Evolutionary conservation across 495 filamentous ascomycete genomes (phyloP), one percentile per base, ranked within the genome.

Genomic region (Talaromyces borbonicus): DNA sequence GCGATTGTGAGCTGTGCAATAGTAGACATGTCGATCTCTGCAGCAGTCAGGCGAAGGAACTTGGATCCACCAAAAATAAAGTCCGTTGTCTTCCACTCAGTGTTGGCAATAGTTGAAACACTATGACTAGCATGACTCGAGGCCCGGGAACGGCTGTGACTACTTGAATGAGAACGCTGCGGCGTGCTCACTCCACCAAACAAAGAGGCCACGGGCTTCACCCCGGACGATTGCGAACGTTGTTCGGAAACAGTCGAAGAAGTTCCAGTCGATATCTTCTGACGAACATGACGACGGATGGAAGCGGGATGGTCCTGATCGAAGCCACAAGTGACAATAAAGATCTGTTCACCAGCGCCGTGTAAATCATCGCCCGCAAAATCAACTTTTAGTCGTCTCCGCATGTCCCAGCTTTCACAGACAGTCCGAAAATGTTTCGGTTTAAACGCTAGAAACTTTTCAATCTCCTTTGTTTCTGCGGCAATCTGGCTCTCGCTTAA

Each of bases 351-450:
- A 19, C 87, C 87, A 29, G 77, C 78, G 9, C 78, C 79, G 36
- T 69, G 64, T 12, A 80, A 75, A 61, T 93, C 87, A 50, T 84
- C 84, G 36, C 79, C 80, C 19, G 84, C 84, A 64, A 95, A 98
- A 59, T 98, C 92, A 6, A 95, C 85, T 56, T 88, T 81, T 15
- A 97, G 61, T 39, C 72, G 82, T 43, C 89, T 78, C 43, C 80
- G 78, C 90, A 97, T 97, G 52, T 95, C 84, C 92, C 93, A 97
- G 3, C 84, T 82, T 43, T 83, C 68, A 61, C 85, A 96, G 6
- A 78, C 66, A 53, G 82, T 85, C 19, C 75, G 80, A 63, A 90
- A 96, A 51, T 88, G 77, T 29, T 77, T 74, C 12, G 89, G 90
- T 54, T 75, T 87, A 56, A 82, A 80, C 5, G 67, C 67, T 16